A percentile compares a stretch with the other conserved stretches of the same genome.
Evolutionary conservation across 129 eudicot species (phyloP).

Genomic region (Pulicaria dysenterica): DNA sequence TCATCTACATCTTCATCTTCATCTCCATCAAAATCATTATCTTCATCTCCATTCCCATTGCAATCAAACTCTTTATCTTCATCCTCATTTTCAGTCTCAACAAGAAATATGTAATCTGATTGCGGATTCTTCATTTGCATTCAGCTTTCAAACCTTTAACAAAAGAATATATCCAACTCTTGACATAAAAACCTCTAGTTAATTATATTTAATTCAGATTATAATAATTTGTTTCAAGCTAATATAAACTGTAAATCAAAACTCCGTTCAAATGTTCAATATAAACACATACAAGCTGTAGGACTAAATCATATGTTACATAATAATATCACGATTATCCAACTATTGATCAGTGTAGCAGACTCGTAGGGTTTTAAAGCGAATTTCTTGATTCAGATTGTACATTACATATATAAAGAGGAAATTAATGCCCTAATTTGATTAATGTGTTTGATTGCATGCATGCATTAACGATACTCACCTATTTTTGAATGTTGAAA

Average conservation of each 20-base stretch:
- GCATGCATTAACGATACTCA: not conserved
- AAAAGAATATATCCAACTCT: too few species aligned
- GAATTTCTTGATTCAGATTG: not conserved
- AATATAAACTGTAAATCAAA: too few species aligned
- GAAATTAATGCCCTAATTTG: too few species aligned
- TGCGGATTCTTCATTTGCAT: constrained; percentile 48
- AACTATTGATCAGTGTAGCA: not conserved
- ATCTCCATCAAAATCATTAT: constrained; percentile 47
- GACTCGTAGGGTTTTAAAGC: not conserved
- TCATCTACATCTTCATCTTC: constrained; percentile 41
- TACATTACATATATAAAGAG: too few species aligned
- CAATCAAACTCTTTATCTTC: constrained; percentile 32
- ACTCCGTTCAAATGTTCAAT: too few species aligned
- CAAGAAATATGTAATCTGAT: constrained; percentile 52
- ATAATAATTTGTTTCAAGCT: not conserved
- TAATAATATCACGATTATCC: not conserved
- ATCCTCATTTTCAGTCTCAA: constrained; percentile 66
- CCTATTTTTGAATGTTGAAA: not conserved
- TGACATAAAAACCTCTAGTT: not conserved
- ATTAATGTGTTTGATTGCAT: not conserved
- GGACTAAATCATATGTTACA: not conserved
- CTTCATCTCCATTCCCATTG: constrained; percentile 37
- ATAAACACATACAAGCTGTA: too few species aligned
- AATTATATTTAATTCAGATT: not conserved
- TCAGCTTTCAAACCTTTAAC: not conserved